Conservation (phyloP, 305 asterid genomes). For the Stenogyne calaminthoides region DNA sequence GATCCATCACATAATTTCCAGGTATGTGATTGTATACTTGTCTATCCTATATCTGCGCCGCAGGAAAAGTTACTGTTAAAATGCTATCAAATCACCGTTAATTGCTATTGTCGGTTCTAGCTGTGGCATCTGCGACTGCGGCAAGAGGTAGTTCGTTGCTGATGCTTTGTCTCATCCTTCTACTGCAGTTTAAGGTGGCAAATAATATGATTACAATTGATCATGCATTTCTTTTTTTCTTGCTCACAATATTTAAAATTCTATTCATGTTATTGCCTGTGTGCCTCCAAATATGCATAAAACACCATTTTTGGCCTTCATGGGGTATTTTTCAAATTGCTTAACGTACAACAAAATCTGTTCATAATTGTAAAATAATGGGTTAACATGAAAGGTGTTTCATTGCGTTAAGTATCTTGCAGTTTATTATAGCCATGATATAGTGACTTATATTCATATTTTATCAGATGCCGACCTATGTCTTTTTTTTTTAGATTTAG, state of each 20-base stretch:
- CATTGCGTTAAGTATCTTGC: conserved; percentile 23
- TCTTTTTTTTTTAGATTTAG: neutral
- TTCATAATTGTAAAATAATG: conserved; percentile 1
- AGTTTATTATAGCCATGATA: neutral
- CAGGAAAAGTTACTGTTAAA: conserved; percentile 83
- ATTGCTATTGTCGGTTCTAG: conserved; percentile 92
- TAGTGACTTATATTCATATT: conserved; percentile 1
- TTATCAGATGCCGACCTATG: neutral
- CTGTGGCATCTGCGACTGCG: conserved; percentile 96
- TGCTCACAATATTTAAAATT: neutral
- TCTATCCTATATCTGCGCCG: conserved; percentile 68
- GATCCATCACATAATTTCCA: conserved; percentile 36
- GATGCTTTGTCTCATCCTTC: conserved; percentile 10
- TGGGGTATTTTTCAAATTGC: neutral
- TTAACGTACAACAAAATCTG: neutral
- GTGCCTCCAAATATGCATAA: neutral
- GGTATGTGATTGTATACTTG: conserved; percentile 86
- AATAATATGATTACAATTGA: neutral
- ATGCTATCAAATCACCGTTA: conserved; percentile 82
- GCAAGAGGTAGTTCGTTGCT: conserved; percentile 74
- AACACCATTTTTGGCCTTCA: neutral
- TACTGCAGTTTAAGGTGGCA: neutral
- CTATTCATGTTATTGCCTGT: neutral
- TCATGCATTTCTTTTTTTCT: neutral
- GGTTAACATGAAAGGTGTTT: conserved; percentile 9